These are phyloP conservation scores for Leptographium lundbergii DNA, from an alignment of 2,329 filamentous ascomycete species.

Conservation along the genomic window DNA sequence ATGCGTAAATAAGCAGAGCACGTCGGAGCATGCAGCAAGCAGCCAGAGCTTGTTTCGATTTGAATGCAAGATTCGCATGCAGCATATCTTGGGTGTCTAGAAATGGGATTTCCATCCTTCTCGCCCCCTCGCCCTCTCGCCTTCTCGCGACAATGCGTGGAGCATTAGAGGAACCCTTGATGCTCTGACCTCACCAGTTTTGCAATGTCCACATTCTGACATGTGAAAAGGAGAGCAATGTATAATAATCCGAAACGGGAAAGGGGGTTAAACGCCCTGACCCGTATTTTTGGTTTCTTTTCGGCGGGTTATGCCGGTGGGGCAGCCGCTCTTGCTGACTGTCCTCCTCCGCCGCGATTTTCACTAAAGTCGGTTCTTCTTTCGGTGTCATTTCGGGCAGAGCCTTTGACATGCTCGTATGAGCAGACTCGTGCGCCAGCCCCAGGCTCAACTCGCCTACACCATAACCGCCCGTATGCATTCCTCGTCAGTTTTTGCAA, in stretches of 20 bases:
- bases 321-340: background rate
- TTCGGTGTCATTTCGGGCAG: conserved; percentile 3
- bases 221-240: conserved; percentile 1
- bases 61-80: background rate
- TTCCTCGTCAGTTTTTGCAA: background rate
- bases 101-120: background rate
- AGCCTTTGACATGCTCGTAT: background rate
- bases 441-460: background rate
- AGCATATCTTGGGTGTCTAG: background rate
- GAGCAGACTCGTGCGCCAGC: background rate
- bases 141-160: conserved; percentile 1
- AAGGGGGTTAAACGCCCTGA: background rate
- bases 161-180: background rate
- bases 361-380: background rate
- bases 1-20: background rate
- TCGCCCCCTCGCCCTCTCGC: conserved; percentile 1
- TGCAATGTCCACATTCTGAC: background rate
- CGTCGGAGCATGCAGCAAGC: background rate
- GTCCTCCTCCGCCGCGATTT: background rate
- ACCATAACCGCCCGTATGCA: background rate
- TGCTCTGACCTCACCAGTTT: background rate
- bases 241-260: background rate
- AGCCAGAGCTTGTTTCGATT: no score
- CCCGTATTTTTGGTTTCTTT: background rate
- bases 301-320: background rate